Conservation (phyloP, 345 rosid species). For the Lepidium didymum region DNA sequence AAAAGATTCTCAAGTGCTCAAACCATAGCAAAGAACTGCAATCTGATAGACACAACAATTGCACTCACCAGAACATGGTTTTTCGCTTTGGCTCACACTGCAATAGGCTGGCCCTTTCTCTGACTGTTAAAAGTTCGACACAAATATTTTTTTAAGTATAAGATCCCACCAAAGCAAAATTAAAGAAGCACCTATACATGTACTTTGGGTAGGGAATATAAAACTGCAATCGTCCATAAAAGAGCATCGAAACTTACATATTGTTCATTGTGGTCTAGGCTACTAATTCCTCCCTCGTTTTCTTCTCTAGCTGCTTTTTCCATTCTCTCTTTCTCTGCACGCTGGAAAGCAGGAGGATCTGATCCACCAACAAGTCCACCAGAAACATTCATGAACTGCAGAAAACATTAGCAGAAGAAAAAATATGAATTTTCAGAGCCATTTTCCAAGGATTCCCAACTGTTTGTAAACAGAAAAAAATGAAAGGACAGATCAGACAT, state of each 20-base stretch:
- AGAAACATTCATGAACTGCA: slow-evolving; percentile 54
- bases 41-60: slow-evolving; percentile 15
- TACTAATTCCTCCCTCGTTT: slow-evolving; percentile 32
- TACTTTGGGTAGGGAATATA: neutral
- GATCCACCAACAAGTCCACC: slow-evolving; percentile 87
- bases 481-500: neutral
- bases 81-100: slow-evolving; percentile 23
- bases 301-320: slow-evolving; percentile 37
- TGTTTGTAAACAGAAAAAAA: neutral
- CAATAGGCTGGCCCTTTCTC: slow-evolving; percentile 29
- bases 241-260: slow-evolving; percentile 4
- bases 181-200: neutral
- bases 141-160: neutral
- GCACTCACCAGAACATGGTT: slow-evolving; percentile 16
- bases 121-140: slow-evolving; percentile 23
- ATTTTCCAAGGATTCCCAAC: neutral
- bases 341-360: slow-evolving; percentile 90
- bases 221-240: neutral
- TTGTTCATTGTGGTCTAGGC: slow-evolving; percentile 11
- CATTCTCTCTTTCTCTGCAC: slow-evolving; percentile 65
- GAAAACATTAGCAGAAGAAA: neutral
- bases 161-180: neutral
- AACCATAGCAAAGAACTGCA: neutral
- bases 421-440: slow-evolving; percentile 3
- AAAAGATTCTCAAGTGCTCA: slow-evolving; percentile 1